Percentiles rank a stretch among this genome's conserved stretches.
phyloP scores from a whole-genome alignment of 345 rosid genomes.

The Hypericum perforatum region DNA sequence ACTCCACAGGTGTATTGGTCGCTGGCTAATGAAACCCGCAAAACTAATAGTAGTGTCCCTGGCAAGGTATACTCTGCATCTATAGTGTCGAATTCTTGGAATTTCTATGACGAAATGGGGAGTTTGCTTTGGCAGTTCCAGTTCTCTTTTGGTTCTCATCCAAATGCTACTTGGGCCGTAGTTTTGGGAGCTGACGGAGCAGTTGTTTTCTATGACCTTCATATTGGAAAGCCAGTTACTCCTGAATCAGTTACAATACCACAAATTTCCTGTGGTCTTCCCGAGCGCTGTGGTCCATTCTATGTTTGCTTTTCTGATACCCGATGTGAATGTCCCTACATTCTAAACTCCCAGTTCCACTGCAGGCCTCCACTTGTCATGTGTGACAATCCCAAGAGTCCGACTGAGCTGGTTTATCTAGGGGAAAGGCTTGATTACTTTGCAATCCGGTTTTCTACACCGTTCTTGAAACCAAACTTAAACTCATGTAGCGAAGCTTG shows the following conservation, averaged over 20 bases:
- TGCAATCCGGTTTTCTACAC: constrained; percentile 33
- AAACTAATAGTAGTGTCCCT: constrained; percentile 13
- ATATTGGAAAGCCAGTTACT: constrained; percentile 6
- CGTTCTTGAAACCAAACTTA: constrained; percentile 19
- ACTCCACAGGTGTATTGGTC: constrained; percentile 51
- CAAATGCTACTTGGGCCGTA: constrained; percentile 33
- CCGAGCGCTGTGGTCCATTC: constrained; percentile 30
- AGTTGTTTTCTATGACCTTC: constrained; percentile 30
- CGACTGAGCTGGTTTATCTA: constrained; percentile 16
- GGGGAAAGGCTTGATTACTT: constrained; percentile 44
- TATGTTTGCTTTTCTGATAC: constrained; percentile 23
- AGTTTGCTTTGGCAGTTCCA: constrained; percentile 30
- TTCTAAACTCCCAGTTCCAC: constrained; percentile 12
- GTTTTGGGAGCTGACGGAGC: constrained; percentile 29
- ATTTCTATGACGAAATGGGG: constrained; percentile 29
- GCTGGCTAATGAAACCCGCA: constrained; percentile 21
- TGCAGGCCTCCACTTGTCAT: constrained; percentile 24
- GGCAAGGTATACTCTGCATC: constrained; percentile 30
- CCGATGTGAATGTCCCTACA: constrained; percentile 33
- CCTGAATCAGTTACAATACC: constrained; percentile 34
- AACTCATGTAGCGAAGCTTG: constrained; percentile 40
- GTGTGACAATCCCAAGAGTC: constrained; percentile 18
- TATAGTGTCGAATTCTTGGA: constrained; percentile 37
- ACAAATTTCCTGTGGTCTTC: constrained; percentile 24
- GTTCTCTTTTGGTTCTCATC: constrained; percentile 23